A percentile compares a stretch with the other conserved stretches of the same genome.
phyloP scores from a whole-genome alignment of 345 rosid genomes.

The Ceriops decandra region DNA sequence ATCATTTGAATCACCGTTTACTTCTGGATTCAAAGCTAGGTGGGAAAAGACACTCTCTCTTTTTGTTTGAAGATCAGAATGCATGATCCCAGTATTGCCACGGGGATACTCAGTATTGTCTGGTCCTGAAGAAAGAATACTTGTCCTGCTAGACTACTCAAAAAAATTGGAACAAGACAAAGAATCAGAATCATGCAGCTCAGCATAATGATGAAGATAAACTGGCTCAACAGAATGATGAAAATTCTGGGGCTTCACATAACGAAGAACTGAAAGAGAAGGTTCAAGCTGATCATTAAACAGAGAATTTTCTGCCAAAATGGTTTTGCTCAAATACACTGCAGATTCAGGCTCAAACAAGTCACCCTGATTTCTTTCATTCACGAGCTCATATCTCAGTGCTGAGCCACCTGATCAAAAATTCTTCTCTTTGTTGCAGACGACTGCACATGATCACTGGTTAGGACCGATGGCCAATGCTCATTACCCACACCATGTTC shows the following conservation, averaged over 20 bases:
- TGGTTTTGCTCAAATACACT: slow-evolving; percentile 13
- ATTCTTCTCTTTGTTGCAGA: slow-evolving; percentile 9
- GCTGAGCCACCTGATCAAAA: slow-evolving; percentile 22
- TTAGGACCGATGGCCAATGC: neutral
- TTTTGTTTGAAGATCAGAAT: slow-evolving; percentile 14
- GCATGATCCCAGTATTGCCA: slow-evolving; percentile 6
- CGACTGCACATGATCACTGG: neutral
- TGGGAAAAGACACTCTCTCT: slow-evolving; percentile 54
- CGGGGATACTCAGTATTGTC: slow-evolving; percentile 9
- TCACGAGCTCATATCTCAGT: slow-evolving; percentile 23
- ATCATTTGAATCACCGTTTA: slow-evolving; percentile 16
- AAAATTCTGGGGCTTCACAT: slow-evolving; percentile 20
- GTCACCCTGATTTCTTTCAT: slow-evolving; percentile 14
- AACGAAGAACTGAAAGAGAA: slow-evolving; percentile 9
- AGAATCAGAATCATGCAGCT: slow-evolving; percentile 13
- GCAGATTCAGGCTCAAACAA: slow-evolving; percentile 17
- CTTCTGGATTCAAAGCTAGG: slow-evolving; percentile 30
- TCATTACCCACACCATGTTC: neutral
- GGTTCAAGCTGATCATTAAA: slow-evolving; percentile 23
- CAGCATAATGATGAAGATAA: slow-evolving; percentile 19
- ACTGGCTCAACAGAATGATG: slow-evolving; percentile 21
- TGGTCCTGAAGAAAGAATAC: slow-evolving; percentile 6
- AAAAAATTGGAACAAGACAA: slow-evolving; percentile 16
- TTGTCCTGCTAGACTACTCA: slow-evolving; percentile 20
- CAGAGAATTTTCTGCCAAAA: slow-evolving; percentile 21